Evolutionary conservation across 2,329 filamentous ascomycete genomes (phyloP), one percentile per base, ranked within the genome.

Genomic region (Xylaria sp.): DNA sequence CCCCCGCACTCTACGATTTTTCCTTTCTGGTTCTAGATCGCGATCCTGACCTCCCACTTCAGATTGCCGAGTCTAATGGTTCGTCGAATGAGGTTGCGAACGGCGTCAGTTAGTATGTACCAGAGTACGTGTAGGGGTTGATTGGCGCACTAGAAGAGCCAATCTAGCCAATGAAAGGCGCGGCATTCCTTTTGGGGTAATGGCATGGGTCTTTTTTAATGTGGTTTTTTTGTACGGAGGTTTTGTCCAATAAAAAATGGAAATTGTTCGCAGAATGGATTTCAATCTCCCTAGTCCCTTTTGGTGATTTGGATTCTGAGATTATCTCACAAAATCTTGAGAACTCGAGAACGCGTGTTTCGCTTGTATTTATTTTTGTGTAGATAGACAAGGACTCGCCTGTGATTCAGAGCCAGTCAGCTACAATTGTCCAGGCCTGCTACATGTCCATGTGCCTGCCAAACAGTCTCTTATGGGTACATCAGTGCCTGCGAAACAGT

Each of bases 91-190:
- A 13, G 11, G 3, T 11, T 17, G 46, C 38, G 28, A 6, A 62
- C 15, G 20, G 51, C 13, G 28, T 23, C 26, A 28, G 28, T 28
- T 4, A 28, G 28, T 6, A 28, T 0, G 28, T 23, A 23, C 23
- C 23, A 2, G 2, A 23, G 23, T 23, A 23, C 2, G 23, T 23
- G 4, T 28, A 28, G 28, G 28, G 28, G 26, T 23, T 23, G 23
- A 31, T 44, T 56, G 44, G 38, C 23, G 38, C 28, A 46, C 40
- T 17, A 28, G 26, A 54, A 33, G 11, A 6, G 17, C 6, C 26
- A 36, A 59, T 48, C 44, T 42, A 10, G 42, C 51, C 51, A 57
- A 66, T 54, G 4, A 58, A 59, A 61, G 20, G 44, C 26, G 15
- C 44, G n/a, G 17, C 38, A 44, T 26, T 54, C 11, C 3, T 56